Evolutionary conservation across 2,329 filamentous ascomycete species (phyloP).

Genomic region (Talaromyces sp.): DNA sequence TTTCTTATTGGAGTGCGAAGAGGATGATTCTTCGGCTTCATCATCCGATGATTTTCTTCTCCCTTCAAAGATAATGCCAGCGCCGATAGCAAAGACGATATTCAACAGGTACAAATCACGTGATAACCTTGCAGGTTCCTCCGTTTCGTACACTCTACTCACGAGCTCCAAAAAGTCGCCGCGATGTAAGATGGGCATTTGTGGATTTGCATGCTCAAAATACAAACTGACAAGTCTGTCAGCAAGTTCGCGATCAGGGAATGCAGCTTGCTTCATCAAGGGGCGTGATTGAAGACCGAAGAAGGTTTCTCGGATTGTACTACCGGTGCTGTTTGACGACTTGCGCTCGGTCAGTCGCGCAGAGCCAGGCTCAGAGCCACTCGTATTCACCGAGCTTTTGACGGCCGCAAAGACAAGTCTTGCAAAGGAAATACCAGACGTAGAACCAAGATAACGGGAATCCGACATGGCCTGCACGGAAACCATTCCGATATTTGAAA

Average conservation of each 20-base stretch:
- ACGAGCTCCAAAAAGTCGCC: slow-evolving; percentile 88
- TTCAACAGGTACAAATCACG: slow-evolving; percentile 91
- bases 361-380: slow-evolving; percentile 63
- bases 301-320: slow-evolving; percentile 91
- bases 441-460: slow-evolving; percentile 76
- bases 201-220: slow-evolving; percentile 94
- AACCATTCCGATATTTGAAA: slow-evolving; percentile 70
- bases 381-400: slow-evolving; percentile 65
- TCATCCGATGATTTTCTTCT: slow-evolving; percentile 33
- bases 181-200: slow-evolving; percentile 88
- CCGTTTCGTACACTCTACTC: slow-evolving; percentile 72
- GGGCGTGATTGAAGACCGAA: slow-evolving; percentile 93
- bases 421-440: slow-evolving; percentile 90
- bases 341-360: slow-evolving; percentile 58
- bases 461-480: slow-evolving; percentile 76
- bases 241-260: slow-evolving; percentile 75
- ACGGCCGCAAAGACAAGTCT: slow-evolving; percentile 92
- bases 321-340: slow-evolving; percentile 59
- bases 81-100: slow-evolving; percentile 95
- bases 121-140: slow-evolving; percentile 66
- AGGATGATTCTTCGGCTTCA: slow-evolving; percentile 24
- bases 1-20: slow-evolving; percentile 41
- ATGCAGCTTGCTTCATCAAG: slow-evolving; percentile 78
- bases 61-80: slow-evolving; percentile 78
- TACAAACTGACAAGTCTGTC: slow-evolving; percentile 75